A percentile compares a stretch with the other conserved stretches of the same genome.
Conservation (phyloP, 225 moss, liverwort and hornwort genomes). For the Lunularia cruciata region DNA sequence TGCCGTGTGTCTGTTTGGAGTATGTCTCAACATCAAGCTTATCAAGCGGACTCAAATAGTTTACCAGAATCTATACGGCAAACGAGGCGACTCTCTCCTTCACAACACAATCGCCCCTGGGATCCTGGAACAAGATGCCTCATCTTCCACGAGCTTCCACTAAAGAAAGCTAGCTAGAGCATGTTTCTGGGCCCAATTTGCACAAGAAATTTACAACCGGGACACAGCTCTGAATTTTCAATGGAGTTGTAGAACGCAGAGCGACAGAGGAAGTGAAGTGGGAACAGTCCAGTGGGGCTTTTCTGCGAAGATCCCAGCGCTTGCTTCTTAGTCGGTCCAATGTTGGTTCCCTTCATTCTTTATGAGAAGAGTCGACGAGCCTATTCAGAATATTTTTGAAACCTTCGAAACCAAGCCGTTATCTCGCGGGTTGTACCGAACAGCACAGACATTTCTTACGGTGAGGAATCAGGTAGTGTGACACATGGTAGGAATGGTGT, state of each 20-base stretch:
- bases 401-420: not conserved
- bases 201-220: no score
- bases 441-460: no score
- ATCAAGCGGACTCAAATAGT: conserved; percentile 42
- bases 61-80: conserved; percentile 40
- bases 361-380: not conserved
- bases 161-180: no score
- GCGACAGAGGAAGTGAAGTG: not conserved
- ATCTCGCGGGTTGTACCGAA: not conserved
- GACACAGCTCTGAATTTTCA: not conserved
- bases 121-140: not conserved
- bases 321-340: not conserved
- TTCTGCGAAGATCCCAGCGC: not conserved
- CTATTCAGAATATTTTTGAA: not conserved
- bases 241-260: not conserved
- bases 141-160: not conserved
- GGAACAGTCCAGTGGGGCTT: not conserved
- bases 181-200: no score
- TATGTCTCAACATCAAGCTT: conserved; percentile 39
- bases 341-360: not conserved
- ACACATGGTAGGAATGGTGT: no score
- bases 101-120: not conserved
- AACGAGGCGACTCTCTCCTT: conserved; percentile 4
- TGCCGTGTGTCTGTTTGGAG: conserved; percentile 34
- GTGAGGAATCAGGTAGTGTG: not conserved